Evolutionary conservation across 257 asterid species (phyloP).

Genomic region (Ilex asprella): DNA sequence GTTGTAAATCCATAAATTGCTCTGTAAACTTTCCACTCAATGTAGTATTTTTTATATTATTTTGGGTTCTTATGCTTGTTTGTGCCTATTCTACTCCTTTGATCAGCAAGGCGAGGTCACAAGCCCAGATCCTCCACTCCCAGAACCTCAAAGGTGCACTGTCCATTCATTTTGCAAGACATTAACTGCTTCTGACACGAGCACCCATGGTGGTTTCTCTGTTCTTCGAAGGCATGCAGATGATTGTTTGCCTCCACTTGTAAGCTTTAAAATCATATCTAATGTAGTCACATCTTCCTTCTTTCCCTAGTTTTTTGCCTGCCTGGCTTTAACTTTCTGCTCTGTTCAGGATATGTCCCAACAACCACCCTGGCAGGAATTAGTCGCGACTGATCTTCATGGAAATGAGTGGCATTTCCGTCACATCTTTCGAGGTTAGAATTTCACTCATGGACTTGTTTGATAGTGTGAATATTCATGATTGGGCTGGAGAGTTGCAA

Average conservation of each 20-base stretch:
- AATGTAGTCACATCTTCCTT: neutral
- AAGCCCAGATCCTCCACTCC: constrained; percentile 69
- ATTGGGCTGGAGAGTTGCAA: no score
- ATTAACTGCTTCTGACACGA: constrained; percentile 97
- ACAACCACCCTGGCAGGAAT: constrained; percentile 97
- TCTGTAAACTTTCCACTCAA: neutral
- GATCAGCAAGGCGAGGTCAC: constrained; percentile 68
- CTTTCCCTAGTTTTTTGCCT: constrained; percentile 4
- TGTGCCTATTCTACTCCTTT: constrained; percentile 21
- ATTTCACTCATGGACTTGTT: neutral
- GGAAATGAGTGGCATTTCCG: constrained; percentile 96
- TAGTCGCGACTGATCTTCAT: constrained; percentile 89
- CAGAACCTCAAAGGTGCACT: constrained; percentile 65
- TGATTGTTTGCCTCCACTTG: constrained; percentile 91
- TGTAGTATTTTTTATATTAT: constrained; percentile 3
- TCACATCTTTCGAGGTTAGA: constrained; percentile 89
- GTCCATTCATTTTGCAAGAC: constrained; percentile 93
- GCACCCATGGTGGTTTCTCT: constrained; percentile 99
- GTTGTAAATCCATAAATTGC: neutral
- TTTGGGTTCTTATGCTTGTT: constrained; percentile 1
- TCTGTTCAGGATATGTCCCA: constrained; percentile 83
- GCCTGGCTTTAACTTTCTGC: constrained; percentile 5
- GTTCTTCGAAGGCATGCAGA: constrained; percentile 96
- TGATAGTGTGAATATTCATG: no score
- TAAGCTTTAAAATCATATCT: constrained; percentile 23